Base-by-base conservation (phyloP, 768 basidiomycete genomes). In the Podaxis sp. region DNA sequence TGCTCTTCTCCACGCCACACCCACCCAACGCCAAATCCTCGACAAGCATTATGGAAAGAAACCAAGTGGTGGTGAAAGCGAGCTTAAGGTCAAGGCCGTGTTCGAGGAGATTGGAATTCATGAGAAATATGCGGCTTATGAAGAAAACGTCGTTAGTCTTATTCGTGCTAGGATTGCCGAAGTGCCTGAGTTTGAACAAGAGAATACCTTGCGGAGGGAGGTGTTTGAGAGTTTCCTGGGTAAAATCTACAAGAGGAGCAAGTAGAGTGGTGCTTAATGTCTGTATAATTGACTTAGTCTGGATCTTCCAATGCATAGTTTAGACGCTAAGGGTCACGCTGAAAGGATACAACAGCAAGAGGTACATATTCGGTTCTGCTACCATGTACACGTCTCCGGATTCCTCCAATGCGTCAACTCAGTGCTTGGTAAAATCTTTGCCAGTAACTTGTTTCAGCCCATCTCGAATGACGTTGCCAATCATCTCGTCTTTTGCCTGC, bases 161-260 rank as follows among this genome's bases (percentile, higher is more conserved):
- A 75, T 99, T 66, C 88, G 81, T 56, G 78, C 69, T 44, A 73
- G 92, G 72, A 97, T 98, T 67, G 86, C 83, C 26, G 74, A 71
- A 6, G 89, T 97, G 33, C 88, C 89, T 0, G 93, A 93, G 78
- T 78, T 73, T 15, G 75, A 78, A 63, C 75, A 74, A 0, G 80
- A 80, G 61, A 62, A 56, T 56, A 62, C 61, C n/a, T 72, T 88
- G 76, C 84, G 75, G 70, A 76, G 79, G 58, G 87, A 87, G 65
- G 90, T 97, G 64, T 96, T 98, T 76, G 82, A 81, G 65, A 87
- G 83, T 68, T 98, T 97, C 80, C 76, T 99, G 73, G 82, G 84
- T 64, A 99, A 99, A 82, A 96, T 99, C 37, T 85, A 87, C 68
- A 81, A 81, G 74, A 79, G 86, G 64, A 83, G 76, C 65, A 87